phyloP scores from a whole-genome alignment of 225 moss, liverwort and hornwort species.

The Marchantia paleacea region DNA sequence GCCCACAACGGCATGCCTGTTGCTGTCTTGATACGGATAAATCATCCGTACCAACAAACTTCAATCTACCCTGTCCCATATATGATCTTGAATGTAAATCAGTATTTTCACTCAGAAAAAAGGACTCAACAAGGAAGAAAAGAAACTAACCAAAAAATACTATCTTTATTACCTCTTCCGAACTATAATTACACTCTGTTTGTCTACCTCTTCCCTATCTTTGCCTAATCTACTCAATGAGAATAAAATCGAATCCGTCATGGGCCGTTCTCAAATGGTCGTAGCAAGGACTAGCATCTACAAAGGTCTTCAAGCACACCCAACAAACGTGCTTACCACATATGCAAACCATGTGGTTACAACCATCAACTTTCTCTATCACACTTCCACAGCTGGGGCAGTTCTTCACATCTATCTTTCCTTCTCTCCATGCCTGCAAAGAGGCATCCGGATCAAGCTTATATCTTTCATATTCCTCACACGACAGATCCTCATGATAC shows the following conservation, averaged over 20 bases:
- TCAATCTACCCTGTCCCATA: no score
- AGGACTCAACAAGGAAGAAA: background rate
- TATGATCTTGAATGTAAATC: no score
- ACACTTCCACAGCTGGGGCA: conserved; percentile 41
- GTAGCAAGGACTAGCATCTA: conserved; percentile 32
- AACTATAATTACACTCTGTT: conserved; percentile 12
- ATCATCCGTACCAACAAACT: no score
- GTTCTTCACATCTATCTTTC: conserved; percentile 42
- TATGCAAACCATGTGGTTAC: conserved; percentile 45
- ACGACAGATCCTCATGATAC: conserved; percentile 43
- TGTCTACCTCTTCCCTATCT: background rate
- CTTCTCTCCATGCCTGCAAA: conserved; percentile 45
- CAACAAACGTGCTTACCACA: conserved; percentile 49
- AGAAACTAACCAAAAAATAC: background rate
- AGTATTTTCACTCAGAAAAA: no score
- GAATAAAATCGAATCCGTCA: conserved; percentile 19
- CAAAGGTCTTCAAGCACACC: conserved; percentile 34
- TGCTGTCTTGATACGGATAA: no score
- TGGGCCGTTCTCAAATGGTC: conserved; percentile 39
- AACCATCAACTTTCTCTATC: conserved; percentile 51
- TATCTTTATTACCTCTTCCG: conserved; percentile 5
- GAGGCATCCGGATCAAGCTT: conserved; percentile 47
- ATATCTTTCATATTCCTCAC: conserved; percentile 36
- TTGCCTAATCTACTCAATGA: background rate
- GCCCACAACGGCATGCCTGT: no score